Evolutionary conservation across 148 eudicot species (phyloP), one percentile per base, ranked within the genome.

Genomic region (Selenicereus undatus): DNA sequence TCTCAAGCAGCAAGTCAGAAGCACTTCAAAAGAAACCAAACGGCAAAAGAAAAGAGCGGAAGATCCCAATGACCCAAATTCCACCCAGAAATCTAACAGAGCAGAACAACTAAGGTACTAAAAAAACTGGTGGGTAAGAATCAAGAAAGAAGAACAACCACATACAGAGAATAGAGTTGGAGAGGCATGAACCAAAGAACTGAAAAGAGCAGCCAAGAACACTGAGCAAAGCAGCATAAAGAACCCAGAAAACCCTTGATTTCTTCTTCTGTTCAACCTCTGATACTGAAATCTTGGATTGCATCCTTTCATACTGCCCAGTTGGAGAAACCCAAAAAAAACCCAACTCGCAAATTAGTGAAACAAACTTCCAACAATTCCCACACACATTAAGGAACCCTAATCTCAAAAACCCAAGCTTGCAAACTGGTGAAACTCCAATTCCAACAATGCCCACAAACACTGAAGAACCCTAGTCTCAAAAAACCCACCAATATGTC

Each of bases 131-230:
- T 16, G 78, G 78, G n/a, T n/a, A 3, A 50, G 56, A 51, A 71
- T 12, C 12, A 48, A 56, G 32, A 74, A 45, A 56, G 13, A 74
- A 74, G 52, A 64, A 42, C 26, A 68, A 62, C 52, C 22, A 83
- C 89, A 62, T 90, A 94, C 98, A 86, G 92, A 87, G 43, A 85
- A 65, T 13, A 82, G 48, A 70, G 97, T 81, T 62, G 97, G 87
- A 32, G 90, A 90, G 74, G 88, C 88, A 78, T 91, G 86, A 85
- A 83, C 83, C 66, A 91, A 79, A 62, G 93, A 87, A 79, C 83
- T 39, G 79, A 89, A 86, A 58, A 85, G 83, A 22, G 82, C 30
- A 52, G 85, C 85, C 62, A 84, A 88, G 65, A 87, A 66, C 26
- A 86, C 48, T 10, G 88, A 83, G 36, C 89, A 86, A 17, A 92